Evolutionary conservation across 495 filamentous ascomycete species (phyloP).

Genomic region (Penicillium fimorum): DNA sequence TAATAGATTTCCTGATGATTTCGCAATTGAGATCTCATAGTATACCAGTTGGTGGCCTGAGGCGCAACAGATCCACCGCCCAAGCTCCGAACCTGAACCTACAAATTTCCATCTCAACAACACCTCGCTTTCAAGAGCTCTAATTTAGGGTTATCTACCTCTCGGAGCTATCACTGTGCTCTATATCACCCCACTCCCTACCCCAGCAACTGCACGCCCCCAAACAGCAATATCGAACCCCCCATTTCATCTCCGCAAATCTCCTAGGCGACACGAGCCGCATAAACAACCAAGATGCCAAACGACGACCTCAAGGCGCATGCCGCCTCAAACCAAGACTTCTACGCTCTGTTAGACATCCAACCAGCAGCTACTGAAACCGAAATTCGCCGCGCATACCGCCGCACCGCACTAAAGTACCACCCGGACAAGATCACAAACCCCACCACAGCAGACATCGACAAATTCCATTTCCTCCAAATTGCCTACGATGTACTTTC

Average conservation of each 20-base stretch:
- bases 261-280: conserved; percentile 2
- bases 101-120: conserved; percentile 8
- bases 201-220: neutral
- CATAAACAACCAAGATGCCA: conserved; percentile 32
- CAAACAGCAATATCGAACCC: neutral
- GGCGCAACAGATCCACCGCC: conserved; percentile 6
- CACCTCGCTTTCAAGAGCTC: neutral
- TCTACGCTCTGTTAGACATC: conserved; percentile 78
- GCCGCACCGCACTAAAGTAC: conserved; percentile 81
- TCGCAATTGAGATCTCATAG: neutral
- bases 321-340: conserved; percentile 66
- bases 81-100: conserved; percentile 7
- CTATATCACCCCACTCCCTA: neutral
- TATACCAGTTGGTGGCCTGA: conserved; percentile 8
- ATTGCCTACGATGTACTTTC: conserved; percentile 71
- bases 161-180: neutral
- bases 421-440: conserved; percentile 81
- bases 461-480: conserved; percentile 72
- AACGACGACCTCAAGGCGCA: conserved; percentile 55
- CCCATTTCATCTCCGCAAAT: neutral
- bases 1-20: neutral
- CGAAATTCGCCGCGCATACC: conserved; percentile 84
- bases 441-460: conserved; percentile 55
- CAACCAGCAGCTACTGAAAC: conserved; percentile 59
- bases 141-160: neutral